These are phyloP conservation scores for Termitomyces sp. DNA, from an alignment of 1,284 basidiomycete species.

Conservation along the genomic window DNA sequence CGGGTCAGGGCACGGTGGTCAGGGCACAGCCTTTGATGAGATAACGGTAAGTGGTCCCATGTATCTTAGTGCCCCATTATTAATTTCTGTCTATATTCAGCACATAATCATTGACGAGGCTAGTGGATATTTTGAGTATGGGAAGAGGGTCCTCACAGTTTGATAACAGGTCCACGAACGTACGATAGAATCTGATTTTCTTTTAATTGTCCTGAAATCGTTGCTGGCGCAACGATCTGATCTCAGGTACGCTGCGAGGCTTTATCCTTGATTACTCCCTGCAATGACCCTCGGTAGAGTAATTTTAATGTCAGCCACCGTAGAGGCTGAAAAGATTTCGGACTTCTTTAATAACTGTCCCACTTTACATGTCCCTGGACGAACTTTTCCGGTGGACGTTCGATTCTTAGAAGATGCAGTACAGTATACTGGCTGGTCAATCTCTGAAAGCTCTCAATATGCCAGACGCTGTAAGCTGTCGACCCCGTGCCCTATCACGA, in stretches of 20 bases:
- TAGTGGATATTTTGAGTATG: constrained; percentile 7
- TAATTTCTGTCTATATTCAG: constrained; percentile 29
- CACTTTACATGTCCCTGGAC: constrained; percentile 84
- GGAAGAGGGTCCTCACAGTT: background rate
- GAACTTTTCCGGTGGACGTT: constrained; percentile 94
- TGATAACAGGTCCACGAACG: constrained; percentile 82
- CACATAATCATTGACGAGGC: constrained; percentile 90
- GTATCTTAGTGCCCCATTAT: background rate
- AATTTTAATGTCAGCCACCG: constrained; percentile 96
- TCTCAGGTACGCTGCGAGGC: constrained; percentile 58
- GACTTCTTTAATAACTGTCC: constrained; percentile 90
- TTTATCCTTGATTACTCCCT: background rate
- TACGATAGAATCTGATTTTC: constrained; percentile 96
- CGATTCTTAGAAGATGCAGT: constrained; percentile 92
- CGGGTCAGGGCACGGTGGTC: constrained; percentile 59
- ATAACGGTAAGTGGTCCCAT: constrained; percentile 62
- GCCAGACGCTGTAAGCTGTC: constrained; percentile 62
- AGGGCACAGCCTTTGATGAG: constrained; percentile 84
- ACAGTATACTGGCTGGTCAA: constrained; percentile 80
- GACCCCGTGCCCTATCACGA: background rate
- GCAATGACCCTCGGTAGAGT: constrained; percentile 47
- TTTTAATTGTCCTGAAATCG: constrained; percentile 93
- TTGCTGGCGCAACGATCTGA: constrained; percentile 76
- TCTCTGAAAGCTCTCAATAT: constrained; percentile 84
- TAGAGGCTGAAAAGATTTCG: constrained; percentile 95